A percentile compares a stretch with the other conserved stretches of the same genome.
These are phyloP conservation scores for Pichia sp. DNA, from an alignment of 1,139 yeast genomes.

Conservation along the genomic window DNA sequence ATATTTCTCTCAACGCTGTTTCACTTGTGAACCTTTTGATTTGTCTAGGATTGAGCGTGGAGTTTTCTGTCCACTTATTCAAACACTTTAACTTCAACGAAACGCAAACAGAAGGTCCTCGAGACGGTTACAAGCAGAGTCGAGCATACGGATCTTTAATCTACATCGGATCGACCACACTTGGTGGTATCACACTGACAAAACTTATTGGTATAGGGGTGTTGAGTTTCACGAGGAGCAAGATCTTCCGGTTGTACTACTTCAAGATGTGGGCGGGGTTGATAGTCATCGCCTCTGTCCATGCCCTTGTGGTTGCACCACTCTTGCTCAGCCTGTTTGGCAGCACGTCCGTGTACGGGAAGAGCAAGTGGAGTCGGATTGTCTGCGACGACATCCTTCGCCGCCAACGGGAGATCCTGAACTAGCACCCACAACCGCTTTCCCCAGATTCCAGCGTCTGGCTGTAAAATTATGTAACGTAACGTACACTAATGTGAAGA, in stretches of 20 bases:
- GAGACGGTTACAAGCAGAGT: background rate
- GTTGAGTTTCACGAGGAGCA: constrained; percentile 77
- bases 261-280: constrained; percentile 92
- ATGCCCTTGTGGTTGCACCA: constrained; percentile 76
- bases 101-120: constrained; percentile 12
- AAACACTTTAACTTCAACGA: constrained; percentile 58
- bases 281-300: constrained; percentile 70
- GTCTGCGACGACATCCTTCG: constrained; percentile 7
- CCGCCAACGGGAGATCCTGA: background rate
- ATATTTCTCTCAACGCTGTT: constrained; percentile 80
- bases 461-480: background rate
- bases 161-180: constrained; percentile 80
- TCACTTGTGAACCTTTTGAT: constrained; percentile 83
- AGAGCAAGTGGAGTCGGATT: constrained; percentile 9
- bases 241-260: constrained; percentile 86
- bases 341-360: constrained; percentile 8
- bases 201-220: constrained; percentile 85
- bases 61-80: constrained; percentile 84
- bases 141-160: constrained; percentile 55
- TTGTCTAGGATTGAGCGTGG: constrained; percentile 89
- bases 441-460: background rate
- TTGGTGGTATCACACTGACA: constrained; percentile 86
- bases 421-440: background rate
- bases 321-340: constrained; percentile 64
- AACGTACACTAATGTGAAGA: too few relatives aligned